Evolutionary conservation across 2,329 filamentous ascomycete genomes (phyloP), one percentile per base, ranked within the genome.

Genomic region (Trichoderma polysporum): DNA sequence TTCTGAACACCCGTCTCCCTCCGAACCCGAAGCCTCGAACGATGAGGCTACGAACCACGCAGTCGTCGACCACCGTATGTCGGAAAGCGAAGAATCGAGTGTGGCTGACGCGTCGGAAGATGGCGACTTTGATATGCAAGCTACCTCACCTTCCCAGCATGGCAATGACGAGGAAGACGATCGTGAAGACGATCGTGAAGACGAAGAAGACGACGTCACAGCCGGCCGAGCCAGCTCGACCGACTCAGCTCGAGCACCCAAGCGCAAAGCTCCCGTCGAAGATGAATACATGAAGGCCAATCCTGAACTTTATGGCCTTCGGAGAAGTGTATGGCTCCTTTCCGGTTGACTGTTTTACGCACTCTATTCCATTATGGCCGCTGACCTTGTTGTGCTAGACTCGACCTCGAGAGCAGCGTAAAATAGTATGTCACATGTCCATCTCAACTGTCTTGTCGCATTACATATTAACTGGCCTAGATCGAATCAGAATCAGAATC

Each of bases 281-380:
- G 90, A 95, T 68, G 90, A 93, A 54, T 94, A 89, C 75, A 97
- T 98, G 73, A 86, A 90, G 74, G 91, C 92, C 75, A 97, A 99
- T 74, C 95, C 95, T 52, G 93, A 97, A 80, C 84, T 99, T 9
- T 99, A 98, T 82, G 95, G 95, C 56, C 84, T 99, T 72, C 89
- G 95, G 73, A 88, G 95, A 81, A 99, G 95, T 82, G 94, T 95
- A 89, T 70, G 91, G 80, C 33, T 4, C 22, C 57, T 52, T 33
- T 47, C 12, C 33, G 25, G 22, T n/a, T 25, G 8, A 39, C 58
- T 39, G 7, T 52, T 57, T 17, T 8, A 25, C 47, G 33, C 29
- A 10, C n/a, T 52, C 47, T 15, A 19, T 29, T n/a, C 33, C 8
- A 37, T 61, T n/a, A n/a, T 25, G 45, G 25, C 15, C 15, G 35